phyloP scores from a whole-genome alignment of 1,284 basidiomycete species.

The Ganoderma boninense region DNA sequence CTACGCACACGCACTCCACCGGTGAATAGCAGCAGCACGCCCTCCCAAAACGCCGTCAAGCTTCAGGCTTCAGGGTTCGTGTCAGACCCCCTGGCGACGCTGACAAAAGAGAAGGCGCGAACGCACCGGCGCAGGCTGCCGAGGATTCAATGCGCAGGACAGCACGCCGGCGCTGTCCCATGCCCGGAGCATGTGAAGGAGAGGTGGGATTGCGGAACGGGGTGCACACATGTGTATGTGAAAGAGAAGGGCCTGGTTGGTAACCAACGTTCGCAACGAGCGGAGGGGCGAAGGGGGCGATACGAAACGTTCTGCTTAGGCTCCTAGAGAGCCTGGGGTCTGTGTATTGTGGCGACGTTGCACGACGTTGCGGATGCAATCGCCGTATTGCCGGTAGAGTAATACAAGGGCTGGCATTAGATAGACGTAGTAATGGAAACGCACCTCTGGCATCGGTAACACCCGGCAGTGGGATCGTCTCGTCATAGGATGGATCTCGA shows the following conservation, averaged over 20 bases:
- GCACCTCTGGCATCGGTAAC: neutral
- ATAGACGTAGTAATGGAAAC: neutral
- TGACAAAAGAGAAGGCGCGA: slow-evolving; percentile 3
- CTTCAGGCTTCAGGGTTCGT: slow-evolving; percentile 5
- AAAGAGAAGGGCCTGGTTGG: neutral
- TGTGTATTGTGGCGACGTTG: neutral
- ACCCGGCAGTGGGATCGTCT: neutral
- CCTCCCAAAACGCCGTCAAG: slow-evolving; percentile 1
- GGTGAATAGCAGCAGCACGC: slow-evolving; percentile 1
- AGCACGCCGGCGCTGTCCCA: neutral
- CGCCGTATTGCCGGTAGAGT: neutral
- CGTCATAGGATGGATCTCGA: neutral
- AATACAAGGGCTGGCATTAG: neutral
- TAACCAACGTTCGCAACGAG: slow-evolving; percentile 1
- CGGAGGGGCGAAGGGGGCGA: neutral
- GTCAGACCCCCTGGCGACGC: neutral
- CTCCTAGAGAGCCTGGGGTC: neutral
- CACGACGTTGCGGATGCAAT: neutral
- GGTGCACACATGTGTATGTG: neutral
- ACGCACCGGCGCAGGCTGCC: neutral
- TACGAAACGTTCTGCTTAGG: neutral
- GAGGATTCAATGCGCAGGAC: neutral
- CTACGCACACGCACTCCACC: slow-evolving; percentile 3
- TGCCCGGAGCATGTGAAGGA: neutral
- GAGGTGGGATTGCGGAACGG: neutral